Base-by-base conservation (phyloP, 345 rosid genomes). In the Euphorbia pulcherrima region DNA sequence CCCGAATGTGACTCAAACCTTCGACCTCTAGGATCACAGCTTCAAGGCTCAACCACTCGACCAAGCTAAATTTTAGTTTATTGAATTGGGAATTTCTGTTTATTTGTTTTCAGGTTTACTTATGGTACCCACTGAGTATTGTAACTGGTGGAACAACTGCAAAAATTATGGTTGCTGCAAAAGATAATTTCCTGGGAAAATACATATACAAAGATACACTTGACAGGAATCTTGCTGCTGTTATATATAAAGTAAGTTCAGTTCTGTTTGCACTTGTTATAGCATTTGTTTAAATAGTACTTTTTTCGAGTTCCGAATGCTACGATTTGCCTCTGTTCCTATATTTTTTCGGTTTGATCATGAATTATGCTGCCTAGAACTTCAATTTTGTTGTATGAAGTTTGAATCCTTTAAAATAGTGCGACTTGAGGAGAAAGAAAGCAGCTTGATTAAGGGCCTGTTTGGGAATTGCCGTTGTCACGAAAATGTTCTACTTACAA, bases 121-220 rank as follows among this genome's bases (percentile, higher is more conserved):
- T 90, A 41, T 93, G 97, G 98, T 93, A 90, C 58, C 98, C 98
- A 9, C 85, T 93, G 6, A 93, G 94, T 78, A 33, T 93, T 53
- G 64, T 93, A 63, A 70, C 88, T 0, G 98, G 96, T 24, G 98
- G 98, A 52, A 90, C 98, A 37, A 93, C 98, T 65, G 98, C 97
- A 1, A 93, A 93, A 74, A 87, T 90, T 80, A 88, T 90, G 94
- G 90, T 93, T 67, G 97, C 97, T 13, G 98, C 96, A 0, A 93
- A 90, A 81, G 96, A 93, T 64, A 93, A 86, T 64, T 86, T 93
- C 71, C 59, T 93, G 60, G 98, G 98, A 54, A 93, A 93, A 75
- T 90, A 93, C 73, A 87, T 93, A 27, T 93, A 88, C 81, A 93
- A 89, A 75, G 96, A 93, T 72, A 88, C 98, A 12, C 88, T 93